Conservation (phyloP, 352 stramenopile species). For the Phytopythium oedochilum region DNA sequence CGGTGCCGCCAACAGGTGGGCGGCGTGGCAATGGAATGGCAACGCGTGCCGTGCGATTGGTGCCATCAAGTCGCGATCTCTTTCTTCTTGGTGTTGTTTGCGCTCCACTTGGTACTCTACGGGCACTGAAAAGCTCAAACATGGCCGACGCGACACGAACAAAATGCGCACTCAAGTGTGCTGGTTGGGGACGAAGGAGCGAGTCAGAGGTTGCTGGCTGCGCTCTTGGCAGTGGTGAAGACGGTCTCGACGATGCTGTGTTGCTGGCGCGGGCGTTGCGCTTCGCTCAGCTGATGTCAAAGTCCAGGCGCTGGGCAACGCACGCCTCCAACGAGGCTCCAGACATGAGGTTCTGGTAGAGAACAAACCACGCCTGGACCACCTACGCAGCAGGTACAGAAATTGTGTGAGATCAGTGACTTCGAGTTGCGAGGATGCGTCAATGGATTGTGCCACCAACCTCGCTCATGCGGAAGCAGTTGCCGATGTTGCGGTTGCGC, state of each 20-base stretch:
- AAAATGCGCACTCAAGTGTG: background rate
- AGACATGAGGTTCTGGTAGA: slow-evolving; percentile 36
- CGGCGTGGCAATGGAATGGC: background rate
- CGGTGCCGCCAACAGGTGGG: background rate
- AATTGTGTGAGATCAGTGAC: no score
- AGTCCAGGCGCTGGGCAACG: slow-evolving; percentile 7
- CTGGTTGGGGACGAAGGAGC: background rate
- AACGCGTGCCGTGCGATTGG: background rate
- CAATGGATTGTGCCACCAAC: no score
- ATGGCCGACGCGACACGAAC: background rate
- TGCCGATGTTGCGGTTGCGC: slow-evolving; percentile 59
- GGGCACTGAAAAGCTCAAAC: background rate
- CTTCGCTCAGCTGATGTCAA: background rate
- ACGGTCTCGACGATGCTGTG: background rate
- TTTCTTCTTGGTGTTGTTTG: background rate
- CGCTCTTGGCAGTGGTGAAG: background rate
- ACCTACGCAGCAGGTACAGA: no score
- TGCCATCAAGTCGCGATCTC: background rate
- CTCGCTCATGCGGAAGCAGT: slow-evolving; percentile 81
- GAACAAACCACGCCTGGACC: slow-evolving; percentile 34
- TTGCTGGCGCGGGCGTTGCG: background rate
- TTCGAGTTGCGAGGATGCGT: no score
- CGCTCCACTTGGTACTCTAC: slow-evolving; percentile 1
- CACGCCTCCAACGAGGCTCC: slow-evolving; percentile 20
- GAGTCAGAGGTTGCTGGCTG: background rate